Percentiles rank a stretch among this genome's conserved stretches.
Evolutionary conservation across 1,284 basidiomycete species (phyloP).

Genomic region (Termitomyces sp.): DNA sequence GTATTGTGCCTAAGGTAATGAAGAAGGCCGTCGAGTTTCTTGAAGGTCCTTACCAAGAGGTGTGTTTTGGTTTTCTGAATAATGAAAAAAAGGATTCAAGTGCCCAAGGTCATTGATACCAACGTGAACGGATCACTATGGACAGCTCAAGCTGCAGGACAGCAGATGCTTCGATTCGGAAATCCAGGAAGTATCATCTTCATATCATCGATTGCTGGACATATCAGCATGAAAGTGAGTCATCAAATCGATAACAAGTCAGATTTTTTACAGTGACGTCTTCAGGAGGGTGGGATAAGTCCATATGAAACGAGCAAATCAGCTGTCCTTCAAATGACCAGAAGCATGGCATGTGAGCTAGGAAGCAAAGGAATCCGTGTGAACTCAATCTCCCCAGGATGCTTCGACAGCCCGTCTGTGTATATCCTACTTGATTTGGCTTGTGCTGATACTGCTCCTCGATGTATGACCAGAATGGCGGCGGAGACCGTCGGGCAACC

Average conservation of each 20-base stretch:
- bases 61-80: slow-evolving; percentile 21
- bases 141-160: slow-evolving; percentile 2
- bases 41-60: slow-evolving; percentile 63
- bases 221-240: slow-evolving; percentile 68
- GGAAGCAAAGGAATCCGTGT: slow-evolving; percentile 66
- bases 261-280: neutral
- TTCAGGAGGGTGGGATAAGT: neutral
- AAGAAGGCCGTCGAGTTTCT: slow-evolving; percentile 66
- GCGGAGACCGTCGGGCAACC: slow-evolving; percentile 69
- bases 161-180: slow-evolving; percentile 34
- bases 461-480: slow-evolving; percentile 68
- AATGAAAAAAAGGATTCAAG: neutral
- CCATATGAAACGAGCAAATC: slow-evolving; percentile 77
- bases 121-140: slow-evolving; percentile 75
- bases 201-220: slow-evolving; percentile 83
- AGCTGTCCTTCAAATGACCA: slow-evolving; percentile 74
- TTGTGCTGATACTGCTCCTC: slow-evolving; percentile 23
- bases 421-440: neutral
- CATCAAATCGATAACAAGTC: slow-evolving; percentile 25
- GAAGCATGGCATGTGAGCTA: slow-evolving; percentile 81
- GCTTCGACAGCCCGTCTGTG: slow-evolving; percentile 65
- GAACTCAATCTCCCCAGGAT: slow-evolving; percentile 68
- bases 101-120: neutral
- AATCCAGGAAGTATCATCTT: slow-evolving; percentile 75
- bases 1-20: slow-evolving; percentile 52